These are phyloP conservation scores for Dendrothele bispora DNA, from an alignment of 768 basidiomycete species.

Conservation along the genomic window DNA sequence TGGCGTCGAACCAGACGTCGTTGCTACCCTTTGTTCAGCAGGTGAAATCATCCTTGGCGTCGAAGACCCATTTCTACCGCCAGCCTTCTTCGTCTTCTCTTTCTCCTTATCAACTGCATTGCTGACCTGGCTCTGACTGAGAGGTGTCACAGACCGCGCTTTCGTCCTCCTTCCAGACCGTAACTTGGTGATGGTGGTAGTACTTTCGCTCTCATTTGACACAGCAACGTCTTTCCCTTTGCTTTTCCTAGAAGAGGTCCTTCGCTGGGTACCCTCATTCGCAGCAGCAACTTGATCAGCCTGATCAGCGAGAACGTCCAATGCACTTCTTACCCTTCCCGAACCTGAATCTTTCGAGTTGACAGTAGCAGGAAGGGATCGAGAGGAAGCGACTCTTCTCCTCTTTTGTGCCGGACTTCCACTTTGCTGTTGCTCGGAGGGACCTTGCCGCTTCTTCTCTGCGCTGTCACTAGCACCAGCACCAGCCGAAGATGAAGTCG, in stretches of 20 bases:
- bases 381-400: constrained; percentile 31
- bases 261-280: constrained; percentile 4
- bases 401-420: constrained; percentile 36
- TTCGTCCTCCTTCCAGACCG: no score
- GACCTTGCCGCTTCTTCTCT: constrained; percentile 17
- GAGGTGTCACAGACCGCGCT: no score
- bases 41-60: constrained; percentile 25
- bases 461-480: constrained; percentile 14
- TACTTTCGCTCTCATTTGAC: constrained; percentile 2
- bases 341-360: constrained; percentile 16
- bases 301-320: constrained; percentile 77
- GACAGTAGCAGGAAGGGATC: constrained; percentile 38
- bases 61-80: no score
- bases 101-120: no score
- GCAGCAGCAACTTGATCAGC: constrained; percentile 48
- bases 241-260: constrained; percentile 5
- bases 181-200: no score
- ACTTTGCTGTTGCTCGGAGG: constrained; percentile 26
- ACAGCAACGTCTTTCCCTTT: constrained; percentile 3
- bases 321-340: constrained; percentile 45
- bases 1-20: background rate
- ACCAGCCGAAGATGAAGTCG: constrained; percentile 10
- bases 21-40: constrained; percentile 9
- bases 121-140: no score
- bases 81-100: no score